Conservation (phyloP, 1,139 yeast genomes). For the Candida smagusa region DNA sequence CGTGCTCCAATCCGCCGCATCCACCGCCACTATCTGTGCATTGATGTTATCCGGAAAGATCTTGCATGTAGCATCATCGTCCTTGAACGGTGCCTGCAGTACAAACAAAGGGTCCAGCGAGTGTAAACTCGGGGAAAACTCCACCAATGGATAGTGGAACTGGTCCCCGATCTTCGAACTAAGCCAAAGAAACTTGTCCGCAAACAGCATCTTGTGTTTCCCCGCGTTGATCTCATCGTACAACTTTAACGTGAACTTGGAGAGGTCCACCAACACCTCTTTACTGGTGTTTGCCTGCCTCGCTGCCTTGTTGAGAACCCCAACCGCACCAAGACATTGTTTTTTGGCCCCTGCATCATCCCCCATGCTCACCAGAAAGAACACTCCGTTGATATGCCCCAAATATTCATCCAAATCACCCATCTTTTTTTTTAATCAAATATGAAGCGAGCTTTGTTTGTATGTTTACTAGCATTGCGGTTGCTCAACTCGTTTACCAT, state of each 20-base stretch:
- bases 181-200: conserved; percentile 41
- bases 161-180: conserved; percentile 32
- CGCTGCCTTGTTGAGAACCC: conserved; percentile 21
- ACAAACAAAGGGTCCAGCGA: conserved; percentile 12
- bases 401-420: conserved; percentile 8
- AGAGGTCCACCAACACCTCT: conserved; percentile 12
- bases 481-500: conserved; percentile 61
- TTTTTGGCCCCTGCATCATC: conserved; percentile 16
- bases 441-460: neutral
- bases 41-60: conserved; percentile 18
- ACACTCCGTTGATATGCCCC: conserved; percentile 13
- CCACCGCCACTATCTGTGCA: conserved; percentile 14
- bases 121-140: conserved; percentile 13
- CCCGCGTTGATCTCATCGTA: conserved; percentile 16
- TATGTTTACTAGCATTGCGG: conserved; percentile 25
- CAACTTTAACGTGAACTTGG: conserved; percentile 19
- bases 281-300: conserved; percentile 8
- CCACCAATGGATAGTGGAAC: conserved; percentile 36
- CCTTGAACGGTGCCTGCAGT: conserved; percentile 6
- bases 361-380: conserved; percentile 15
- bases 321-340: conserved; percentile 23
- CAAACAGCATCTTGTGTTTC: conserved; percentile 9
- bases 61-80: conserved; percentile 9
- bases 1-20: conserved; percentile 17
- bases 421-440: neutral